phyloP scores from a whole-genome alignment of 2,329 filamentous ascomycete species.

The Hypoxylon sp. region DNA sequence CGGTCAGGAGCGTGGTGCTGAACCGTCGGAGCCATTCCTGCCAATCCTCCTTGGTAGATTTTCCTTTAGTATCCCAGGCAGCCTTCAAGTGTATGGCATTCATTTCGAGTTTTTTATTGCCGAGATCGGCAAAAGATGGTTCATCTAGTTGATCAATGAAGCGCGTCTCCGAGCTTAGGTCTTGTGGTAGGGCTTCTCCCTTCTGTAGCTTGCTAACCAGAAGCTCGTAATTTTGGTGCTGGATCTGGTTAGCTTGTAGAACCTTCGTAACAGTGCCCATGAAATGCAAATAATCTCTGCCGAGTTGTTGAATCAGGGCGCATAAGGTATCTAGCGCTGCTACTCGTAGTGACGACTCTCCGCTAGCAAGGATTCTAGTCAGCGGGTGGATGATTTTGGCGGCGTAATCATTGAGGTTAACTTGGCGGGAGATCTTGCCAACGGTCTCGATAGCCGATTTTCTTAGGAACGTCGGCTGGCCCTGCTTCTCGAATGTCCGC shows the following conservation, averaged over 20 bases:
- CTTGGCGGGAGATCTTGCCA: slow-evolving; percentile 92
- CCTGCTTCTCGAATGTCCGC: slow-evolving; percentile 90
- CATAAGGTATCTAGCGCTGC: slow-evolving; percentile 94
- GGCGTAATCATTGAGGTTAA: slow-evolving; percentile 97
- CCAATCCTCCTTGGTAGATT: slow-evolving; percentile 99
- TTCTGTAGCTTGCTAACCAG: slow-evolving; percentile 94
- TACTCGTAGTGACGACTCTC: slow-evolving; percentile 80
- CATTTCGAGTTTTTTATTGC: slow-evolving; percentile 94
- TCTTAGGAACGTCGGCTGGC: slow-evolving; percentile 82
- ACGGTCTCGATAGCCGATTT: slow-evolving; percentile 95
- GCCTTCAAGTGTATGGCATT: slow-evolving; percentile 98
- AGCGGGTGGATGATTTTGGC: slow-evolving; percentile 97
- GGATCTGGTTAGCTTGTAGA: slow-evolving; percentile 82
- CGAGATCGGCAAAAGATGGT: slow-evolving; percentile 83
- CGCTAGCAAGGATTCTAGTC: slow-evolving; percentile 81
- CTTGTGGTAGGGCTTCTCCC: slow-evolving; percentile 93
- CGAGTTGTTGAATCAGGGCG: slow-evolving; percentile 94
- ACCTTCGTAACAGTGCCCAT: slow-evolving; percentile 93
- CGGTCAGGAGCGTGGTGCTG: slow-evolving; percentile 93
- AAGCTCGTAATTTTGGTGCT: slow-evolving; percentile 91
- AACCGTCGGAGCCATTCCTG: slow-evolving; percentile 98
- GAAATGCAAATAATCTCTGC: slow-evolving; percentile 95
- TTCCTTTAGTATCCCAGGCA: slow-evolving; percentile 96
- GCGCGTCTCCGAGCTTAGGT: slow-evolving; percentile 87
- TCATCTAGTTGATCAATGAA: slow-evolving; percentile 87